These are phyloP conservation scores for Wickerhamomyces sydowiorum DNA, from an alignment of 805 yeast species.

Conservation along the genomic window DNA sequence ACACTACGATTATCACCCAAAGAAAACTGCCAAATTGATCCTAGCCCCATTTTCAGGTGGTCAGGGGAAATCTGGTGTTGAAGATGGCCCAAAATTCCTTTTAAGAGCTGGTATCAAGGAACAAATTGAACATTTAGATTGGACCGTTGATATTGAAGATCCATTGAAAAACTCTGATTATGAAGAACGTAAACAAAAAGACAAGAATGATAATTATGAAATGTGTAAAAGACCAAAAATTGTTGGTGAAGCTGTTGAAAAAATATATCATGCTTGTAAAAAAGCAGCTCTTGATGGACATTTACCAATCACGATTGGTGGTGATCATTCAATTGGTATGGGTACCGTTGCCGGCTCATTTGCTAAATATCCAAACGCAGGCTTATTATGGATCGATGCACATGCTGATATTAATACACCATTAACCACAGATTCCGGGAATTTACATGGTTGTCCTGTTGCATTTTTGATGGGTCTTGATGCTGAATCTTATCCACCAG, in stretches of 20 bases:
- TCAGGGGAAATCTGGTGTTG: constrained; percentile 91
- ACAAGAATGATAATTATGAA: constrained; percentile 44
- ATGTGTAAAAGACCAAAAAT: constrained; percentile 66
- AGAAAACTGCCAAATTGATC: constrained; percentile 59
- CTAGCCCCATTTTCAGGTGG: constrained; percentile 96
- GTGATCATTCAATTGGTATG: constrained; percentile 95
- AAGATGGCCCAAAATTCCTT: constrained; percentile 83
- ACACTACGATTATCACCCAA: constrained; percentile 47
- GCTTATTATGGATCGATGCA: constrained; percentile 94
- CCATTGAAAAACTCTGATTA: constrained; percentile 49
- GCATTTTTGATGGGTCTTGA: constrained; percentile 85
- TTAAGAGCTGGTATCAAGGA: constrained; percentile 63
- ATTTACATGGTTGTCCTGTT: constrained; percentile 95
- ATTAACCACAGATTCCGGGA: constrained; percentile 76
- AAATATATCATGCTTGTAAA: constrained; percentile 56
- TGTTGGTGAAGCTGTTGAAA: constrained; percentile 68
- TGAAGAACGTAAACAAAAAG: constrained; percentile 32
- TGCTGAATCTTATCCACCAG: constrained; percentile 58
- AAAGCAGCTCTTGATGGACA: constrained; percentile 40
- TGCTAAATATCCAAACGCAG: constrained; percentile 76
- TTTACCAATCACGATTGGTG: constrained; percentile 86
- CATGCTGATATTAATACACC: constrained; percentile 97
- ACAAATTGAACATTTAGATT: constrained; percentile 64
- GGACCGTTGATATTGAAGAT: constrained; percentile 50
- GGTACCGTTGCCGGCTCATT: constrained; percentile 87